Conservation (phyloP, 2,329 filamentous ascomycete species). For the Beauveria australis region DNA sequence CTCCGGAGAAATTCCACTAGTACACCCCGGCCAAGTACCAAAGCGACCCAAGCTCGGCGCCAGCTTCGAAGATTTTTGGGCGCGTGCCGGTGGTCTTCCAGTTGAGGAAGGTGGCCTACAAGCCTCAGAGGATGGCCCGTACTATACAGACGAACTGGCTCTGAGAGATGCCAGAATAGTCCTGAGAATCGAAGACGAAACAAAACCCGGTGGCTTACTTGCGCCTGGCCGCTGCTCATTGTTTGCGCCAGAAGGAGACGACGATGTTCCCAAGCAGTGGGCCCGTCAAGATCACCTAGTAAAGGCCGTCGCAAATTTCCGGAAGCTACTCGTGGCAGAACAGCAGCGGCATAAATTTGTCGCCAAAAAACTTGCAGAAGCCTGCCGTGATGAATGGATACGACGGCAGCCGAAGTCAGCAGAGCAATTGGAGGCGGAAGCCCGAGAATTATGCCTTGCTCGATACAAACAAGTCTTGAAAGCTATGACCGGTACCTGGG, state of each 20-base stretch:
- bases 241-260: constrained; percentile 62
- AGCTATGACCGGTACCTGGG: constrained; percentile 50
- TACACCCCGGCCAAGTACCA: constrained; percentile 51
- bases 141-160: constrained; percentile 54
- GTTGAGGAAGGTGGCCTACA: constrained; percentile 52
- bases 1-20: constrained; percentile 40
- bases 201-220: constrained; percentile 66
- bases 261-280: constrained; percentile 72
- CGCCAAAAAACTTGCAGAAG: constrained; percentile 73
- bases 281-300: constrained; percentile 81
- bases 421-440: constrained; percentile 77
- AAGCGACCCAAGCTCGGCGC: constrained; percentile 44
- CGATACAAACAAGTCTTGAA: constrained; percentile 66
- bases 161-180: constrained; percentile 62
- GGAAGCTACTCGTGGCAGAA: constrained; percentile 71
- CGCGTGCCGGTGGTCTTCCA: constrained; percentile 39
- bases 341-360: constrained; percentile 66
- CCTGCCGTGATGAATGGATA: constrained; percentile 68
- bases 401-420: constrained; percentile 64
- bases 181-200: constrained; percentile 61
- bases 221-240: constrained; percentile 61
- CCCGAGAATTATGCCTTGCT: constrained; percentile 55
- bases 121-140: constrained; percentile 45
- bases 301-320: constrained; percentile 71
- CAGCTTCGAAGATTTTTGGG: constrained; percentile 51